Base-by-base conservation (phyloP, 2,329 filamentous ascomycete species). In the Acephala macrosclerotiorum region DNA sequence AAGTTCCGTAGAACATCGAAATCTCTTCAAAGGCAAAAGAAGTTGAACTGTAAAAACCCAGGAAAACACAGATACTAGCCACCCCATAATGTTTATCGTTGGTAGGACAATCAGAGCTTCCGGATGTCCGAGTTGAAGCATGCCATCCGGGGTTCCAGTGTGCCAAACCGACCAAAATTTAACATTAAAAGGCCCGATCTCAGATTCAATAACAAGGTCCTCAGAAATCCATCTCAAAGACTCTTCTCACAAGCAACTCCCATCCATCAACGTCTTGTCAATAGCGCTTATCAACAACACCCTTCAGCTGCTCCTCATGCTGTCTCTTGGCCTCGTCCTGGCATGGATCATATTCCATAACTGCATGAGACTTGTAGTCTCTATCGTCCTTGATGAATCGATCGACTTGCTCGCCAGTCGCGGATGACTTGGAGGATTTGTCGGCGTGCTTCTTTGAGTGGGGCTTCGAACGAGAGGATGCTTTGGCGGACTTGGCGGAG, bases 371-470 rank as follows among this genome's bases (percentile, higher is more conserved):
- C 8, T 51, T 65, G 38, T 69, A 60, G 47, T 72, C 70, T 18
- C 67, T 60, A 14, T 67, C 66, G 4, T 68, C 70, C 20, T 60
- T 40, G 14, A 70, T 58, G 53, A 63, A 71, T 6, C 58, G 26
- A 2, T 67, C 60, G 18, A 70, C 22, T 25, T 12, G 62, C 45
- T 26, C 26, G 9, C 53, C 25, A 12, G 42, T 51, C 16, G 55
- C 18, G 14, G 42, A 38, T 25, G 47, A 47, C 33, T 20, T n/a
- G 20, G 58, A 42, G 20, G 55, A 36, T n/a, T 36, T 25, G 16
- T 56, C 0, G 81, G 82, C 3, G 81, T 63, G 38, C 18, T 35
- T 56, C n/a, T 53, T 29, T 40, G 42, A 47, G 45, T 57, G 40
- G 18, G 29, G 26, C 18, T 26, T 58, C 29, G 49, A 51, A 22